Conservation (phyloP, 2,329 filamentous ascomycete genomes). For the Colletotrichum aenigma region DNA sequence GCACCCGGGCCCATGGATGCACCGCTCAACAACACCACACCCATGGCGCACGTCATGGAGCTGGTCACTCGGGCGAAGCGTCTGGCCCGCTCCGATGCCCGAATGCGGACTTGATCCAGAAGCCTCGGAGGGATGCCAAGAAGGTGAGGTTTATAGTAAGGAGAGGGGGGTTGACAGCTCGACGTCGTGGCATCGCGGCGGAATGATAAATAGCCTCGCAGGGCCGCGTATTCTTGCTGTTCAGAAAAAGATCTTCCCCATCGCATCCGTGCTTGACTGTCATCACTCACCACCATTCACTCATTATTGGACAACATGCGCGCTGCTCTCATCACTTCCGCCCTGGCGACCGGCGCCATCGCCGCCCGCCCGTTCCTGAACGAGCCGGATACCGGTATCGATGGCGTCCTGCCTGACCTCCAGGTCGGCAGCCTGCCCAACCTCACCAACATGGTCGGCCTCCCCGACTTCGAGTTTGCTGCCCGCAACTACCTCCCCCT, state of each 20-base stretch:
- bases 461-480: constrained; percentile 60
- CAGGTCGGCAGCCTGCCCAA: constrained; percentile 41
- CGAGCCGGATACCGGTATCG: constrained; percentile 50
- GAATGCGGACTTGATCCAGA: not conserved
- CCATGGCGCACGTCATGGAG: constrained; percentile 20
- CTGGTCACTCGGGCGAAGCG: not conserved
- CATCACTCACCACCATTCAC: not conserved
- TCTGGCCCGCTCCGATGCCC: not conserved
- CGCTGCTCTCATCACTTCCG: constrained; percentile 27
- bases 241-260: not conserved
- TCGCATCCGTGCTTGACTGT: not conserved
- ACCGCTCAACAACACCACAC: not conserved
- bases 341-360: constrained; percentile 36
- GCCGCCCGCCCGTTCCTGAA: constrained; percentile 49
- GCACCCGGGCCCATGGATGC: not conserved
- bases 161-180: not conserved
- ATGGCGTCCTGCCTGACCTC: constrained; percentile 38
- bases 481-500: constrained; percentile 51
- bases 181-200: not conserved
- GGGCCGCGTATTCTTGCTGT: not conserved
- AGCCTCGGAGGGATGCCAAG: not conserved
- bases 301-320: constrained; percentile 26
- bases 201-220: constrained; percentile 8
- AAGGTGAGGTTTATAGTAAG: not conserved
- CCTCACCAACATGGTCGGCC: constrained; percentile 47